Conservation (phyloP, 2,329 filamentous ascomycete species). For the Pestalotiopsis sp. region DNA sequence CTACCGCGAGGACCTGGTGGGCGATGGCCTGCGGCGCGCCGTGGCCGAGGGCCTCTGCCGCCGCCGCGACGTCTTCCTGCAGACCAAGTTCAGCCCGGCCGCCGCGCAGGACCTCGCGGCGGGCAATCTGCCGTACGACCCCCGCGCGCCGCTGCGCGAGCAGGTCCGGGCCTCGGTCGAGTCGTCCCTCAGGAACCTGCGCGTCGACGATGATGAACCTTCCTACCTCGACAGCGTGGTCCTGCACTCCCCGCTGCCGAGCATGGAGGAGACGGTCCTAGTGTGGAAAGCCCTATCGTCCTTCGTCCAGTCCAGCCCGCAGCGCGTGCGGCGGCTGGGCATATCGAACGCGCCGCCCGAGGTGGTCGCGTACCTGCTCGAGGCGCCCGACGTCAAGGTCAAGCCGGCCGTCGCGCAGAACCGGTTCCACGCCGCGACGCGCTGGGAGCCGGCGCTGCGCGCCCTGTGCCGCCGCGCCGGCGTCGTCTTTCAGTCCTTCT, state of each 20-base stretch:
- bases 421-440: conserved; percentile 64
- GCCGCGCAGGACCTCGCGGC: conserved; percentile 58
- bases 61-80: conserved; percentile 68
- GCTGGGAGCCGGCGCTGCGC: conserved; percentile 63
- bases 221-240: conserved; percentile 72
- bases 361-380: conserved; percentile 55
- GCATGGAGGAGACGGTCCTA: conserved; percentile 52
- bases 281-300: conserved; percentile 69
- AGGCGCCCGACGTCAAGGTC: conserved; percentile 26
- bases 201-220: conserved; percentile 27
- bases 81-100: conserved; percentile 80
- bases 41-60: conserved; percentile 60
- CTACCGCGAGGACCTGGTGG: conserved; percentile 75
- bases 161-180: conserved; percentile 70
- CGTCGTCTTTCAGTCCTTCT: conserved; percentile 56
- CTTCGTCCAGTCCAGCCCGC: conserved; percentile 58
- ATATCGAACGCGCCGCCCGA: conserved; percentile 73
- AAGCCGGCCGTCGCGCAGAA: conserved; percentile 72
- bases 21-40: conserved; percentile 65
- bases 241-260: conserved; percentile 64
- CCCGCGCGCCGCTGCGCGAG: conserved; percentile 56
- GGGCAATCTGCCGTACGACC: conserved; percentile 63
- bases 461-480: conserved; percentile 44
- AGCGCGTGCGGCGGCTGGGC: conserved; percentile 66
- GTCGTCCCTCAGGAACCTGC: conserved; percentile 68